These are phyloP conservation scores for Digitaria exilis DNA, from an alignment of 202 grass and related monocot species.

Conservation along the genomic window DNA sequence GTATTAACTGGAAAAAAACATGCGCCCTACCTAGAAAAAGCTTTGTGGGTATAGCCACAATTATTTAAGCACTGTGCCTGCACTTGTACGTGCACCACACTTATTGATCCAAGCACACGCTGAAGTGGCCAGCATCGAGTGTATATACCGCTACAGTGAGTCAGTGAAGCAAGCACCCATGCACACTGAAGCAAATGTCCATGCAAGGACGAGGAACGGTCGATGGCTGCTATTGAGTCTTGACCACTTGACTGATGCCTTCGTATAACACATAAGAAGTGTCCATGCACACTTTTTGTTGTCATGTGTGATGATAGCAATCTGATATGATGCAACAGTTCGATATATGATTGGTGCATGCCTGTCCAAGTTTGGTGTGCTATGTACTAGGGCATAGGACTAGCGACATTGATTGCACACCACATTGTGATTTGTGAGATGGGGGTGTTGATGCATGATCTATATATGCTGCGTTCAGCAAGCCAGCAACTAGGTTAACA, in stretches of 20 bases:
- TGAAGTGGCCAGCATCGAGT: neutral
- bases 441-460: neutral
- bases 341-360: slow-evolving; percentile 9
- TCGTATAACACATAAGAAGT: no score
- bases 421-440: neutral
- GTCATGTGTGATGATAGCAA: neutral
- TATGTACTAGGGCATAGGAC: neutral
- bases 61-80: neutral
- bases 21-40: neutral
- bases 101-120: neutral
- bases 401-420: neutral
- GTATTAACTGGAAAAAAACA: no score
- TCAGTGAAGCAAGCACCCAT: no score
- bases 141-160: neutral
- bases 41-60: neutral
- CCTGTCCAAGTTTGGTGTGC: neutral
- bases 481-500: neutral
- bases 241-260: neutral
- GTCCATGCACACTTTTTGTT: no score
- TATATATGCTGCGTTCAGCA: neutral
- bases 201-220: neutral
- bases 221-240: neutral
- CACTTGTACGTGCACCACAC: neutral
- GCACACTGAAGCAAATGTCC: neutral
- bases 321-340: neutral